These are phyloP conservation scores for Rubroshorea leprosula DNA, from an alignment of 345 rosid species.

Conservation along the genomic window DNA sequence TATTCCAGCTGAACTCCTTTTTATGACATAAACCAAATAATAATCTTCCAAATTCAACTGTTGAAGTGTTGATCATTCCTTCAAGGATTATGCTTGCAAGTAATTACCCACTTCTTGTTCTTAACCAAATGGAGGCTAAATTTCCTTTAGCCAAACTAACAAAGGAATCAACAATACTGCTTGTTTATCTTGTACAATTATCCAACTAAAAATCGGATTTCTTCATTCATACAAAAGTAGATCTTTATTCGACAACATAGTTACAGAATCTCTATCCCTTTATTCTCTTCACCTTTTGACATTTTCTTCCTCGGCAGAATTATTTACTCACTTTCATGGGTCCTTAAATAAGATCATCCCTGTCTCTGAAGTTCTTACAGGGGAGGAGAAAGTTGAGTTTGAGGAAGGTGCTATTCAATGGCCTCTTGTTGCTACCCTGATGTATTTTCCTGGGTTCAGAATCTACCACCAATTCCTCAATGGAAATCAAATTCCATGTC, in stretches of 20 bases:
- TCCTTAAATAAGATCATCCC: constrained; percentile 9
- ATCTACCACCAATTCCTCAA: constrained; percentile 48
- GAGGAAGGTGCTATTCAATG: constrained; percentile 23
- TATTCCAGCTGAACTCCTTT: too few relatives aligned
- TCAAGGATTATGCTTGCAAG: too few relatives aligned
- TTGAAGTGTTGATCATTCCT: too few relatives aligned
- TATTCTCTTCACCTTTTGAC: constrained; percentile 16
- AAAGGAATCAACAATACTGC: background rate
- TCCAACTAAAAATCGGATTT: background rate
- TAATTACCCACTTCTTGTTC: too few relatives aligned
- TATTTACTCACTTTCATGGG: background rate
- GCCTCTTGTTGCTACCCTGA: constrained; percentile 54
- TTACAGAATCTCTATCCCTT: background rate
- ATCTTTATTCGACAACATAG: background rate
- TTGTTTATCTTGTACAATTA: background rate
- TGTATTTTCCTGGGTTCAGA: constrained; percentile 53
- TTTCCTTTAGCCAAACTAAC: background rate
- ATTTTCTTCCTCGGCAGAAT: constrained; percentile 13
- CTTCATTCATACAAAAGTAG: constrained; percentile 14
- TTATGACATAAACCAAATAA: too few relatives aligned
- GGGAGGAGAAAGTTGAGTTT: background rate
- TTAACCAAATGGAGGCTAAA: background rate
- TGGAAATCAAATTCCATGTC: constrained; percentile 54
- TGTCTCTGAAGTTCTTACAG: background rate
- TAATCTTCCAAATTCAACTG: too few relatives aligned